phyloP scores from a whole-genome alignment of 2,329 filamentous ascomycete genomes.

The Aspergillus fumigatiaffinis region DNA sequence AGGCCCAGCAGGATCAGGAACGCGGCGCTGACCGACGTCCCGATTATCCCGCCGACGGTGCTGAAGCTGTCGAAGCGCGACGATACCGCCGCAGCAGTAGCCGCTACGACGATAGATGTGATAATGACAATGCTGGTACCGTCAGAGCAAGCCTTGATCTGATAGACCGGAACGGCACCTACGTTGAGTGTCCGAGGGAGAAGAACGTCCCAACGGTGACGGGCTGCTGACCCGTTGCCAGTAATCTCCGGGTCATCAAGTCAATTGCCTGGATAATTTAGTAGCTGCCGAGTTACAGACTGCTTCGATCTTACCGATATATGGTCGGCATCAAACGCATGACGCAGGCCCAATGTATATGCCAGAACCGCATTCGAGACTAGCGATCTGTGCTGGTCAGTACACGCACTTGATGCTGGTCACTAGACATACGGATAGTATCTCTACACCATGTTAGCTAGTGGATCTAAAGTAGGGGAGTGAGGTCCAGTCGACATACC shows the following conservation, averaged over 20 bases:
- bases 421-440: constrained; percentile 30
- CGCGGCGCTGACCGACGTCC: constrained; percentile 77
- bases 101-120: constrained; percentile 87
- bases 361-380: constrained; percentile 78
- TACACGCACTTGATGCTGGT: not conserved
- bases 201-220: constrained; percentile 95
- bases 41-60: constrained; percentile 79
- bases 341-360: constrained; percentile 83
- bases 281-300: not conserved
- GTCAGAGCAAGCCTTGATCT: not conserved
- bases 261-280: constrained; percentile 67
- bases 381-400: constrained; percentile 48
- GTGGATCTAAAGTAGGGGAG: not conserved
- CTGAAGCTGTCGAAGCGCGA: constrained; percentile 77
- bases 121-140: constrained; percentile 67
- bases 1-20: constrained; percentile 78
- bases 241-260: constrained; percentile 84
- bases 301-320: constrained; percentile 50
- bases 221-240: constrained; percentile 78
- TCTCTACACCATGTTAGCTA: constrained; percentile 22
- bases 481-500: constrained; percentile 31
- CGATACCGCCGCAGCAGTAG: constrained; percentile 78
- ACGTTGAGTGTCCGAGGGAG: constrained; percentile 85
- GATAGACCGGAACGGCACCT: constrained; percentile 9
- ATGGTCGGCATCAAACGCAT: constrained; percentile 97